Base-by-base conservation (phyloP, 1,284 basidiomycete species). In the Neotropicomus parvogracilis region DNA sequence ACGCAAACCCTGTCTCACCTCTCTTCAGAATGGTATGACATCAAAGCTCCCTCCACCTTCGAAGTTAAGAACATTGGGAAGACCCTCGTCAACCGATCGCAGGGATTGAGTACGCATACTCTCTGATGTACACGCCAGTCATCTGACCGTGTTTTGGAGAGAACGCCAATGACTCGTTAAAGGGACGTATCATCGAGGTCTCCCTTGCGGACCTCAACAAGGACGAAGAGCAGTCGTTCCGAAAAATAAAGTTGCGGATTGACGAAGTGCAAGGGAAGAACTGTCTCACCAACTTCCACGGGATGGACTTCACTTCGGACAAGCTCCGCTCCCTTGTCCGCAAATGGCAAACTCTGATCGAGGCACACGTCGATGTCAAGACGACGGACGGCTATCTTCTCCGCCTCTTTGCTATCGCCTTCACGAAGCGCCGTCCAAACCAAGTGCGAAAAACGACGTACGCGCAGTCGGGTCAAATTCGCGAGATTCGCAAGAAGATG, bases 251-350 rank as follows among this genome's bases (percentile, higher is more conserved):
- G 78, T 85, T 99, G 70, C 89, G 93, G 65, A 81, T 99, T 64
- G 95, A 99, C 70, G 95, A 98, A 68, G 83, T 99, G 59, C 88
- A 97, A 78, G 97, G 95, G 78, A 97, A 95, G 81, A 95, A 91
- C 82, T 98, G 95, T 81, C 82, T 99, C 50, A 98, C 97, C 73
- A 97, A 95, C 77, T 99, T 99, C 89, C 90, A 95, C 78, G 97
- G 95, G 70, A 99, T 99, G 97, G 92, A 97, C 79, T 98, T 99
- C 79, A 99, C 97, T 57, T 97, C 94, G 57, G 97, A 99, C 87
- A 99, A 99, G 79, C 87, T 99, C 60, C 94, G 97, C 58, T 99
- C 97, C 50, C 93, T 99, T 65, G 97, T 99, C 63, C 93, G 95
- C 73, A 99, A 99, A 79, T 99, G 97, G 97, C 97, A 99, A 77